Percentiles rank a stretch among this genome's conserved stretches.
Conservation (phyloP, 495 filamentous ascomycete species). For the Penicillium canescens region DNA sequence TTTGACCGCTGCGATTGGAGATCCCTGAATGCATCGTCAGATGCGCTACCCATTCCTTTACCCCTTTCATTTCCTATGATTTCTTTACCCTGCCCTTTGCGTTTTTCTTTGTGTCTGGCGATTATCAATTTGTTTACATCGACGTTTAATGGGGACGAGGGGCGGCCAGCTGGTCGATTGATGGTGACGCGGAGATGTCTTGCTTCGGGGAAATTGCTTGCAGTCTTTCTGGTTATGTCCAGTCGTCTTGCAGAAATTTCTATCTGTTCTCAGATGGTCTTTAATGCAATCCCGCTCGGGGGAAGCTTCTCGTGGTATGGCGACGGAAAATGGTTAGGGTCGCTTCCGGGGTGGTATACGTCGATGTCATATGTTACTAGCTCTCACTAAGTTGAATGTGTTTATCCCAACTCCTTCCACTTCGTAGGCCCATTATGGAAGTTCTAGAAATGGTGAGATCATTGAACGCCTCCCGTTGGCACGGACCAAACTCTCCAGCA, state of each 20-base stretch:
- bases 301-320: conserved; percentile 34
- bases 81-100: conserved; percentile 18
- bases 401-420: conserved; percentile 9
- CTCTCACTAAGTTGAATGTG: conserved; percentile 7
- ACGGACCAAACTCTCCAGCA: conserved; percentile 9
- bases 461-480: conserved; percentile 14
- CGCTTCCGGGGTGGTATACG: conserved; percentile 55
- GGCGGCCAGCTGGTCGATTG: conserved; percentile 18
- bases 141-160: conserved; percentile 32
- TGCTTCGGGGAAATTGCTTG: conserved; percentile 16
- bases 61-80: conserved; percentile 11
- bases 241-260: conserved; percentile 2
- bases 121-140: conserved; percentile 22
- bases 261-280: conserved; percentile 1
- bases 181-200: conserved; percentile 10
- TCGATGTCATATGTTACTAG: conserved; percentile 30
- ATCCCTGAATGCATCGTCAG: conserved; percentile 22
- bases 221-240: conserved; percentile 13
- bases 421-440: not conserved
- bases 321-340: conserved; percentile 53
- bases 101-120: conserved; percentile 10
- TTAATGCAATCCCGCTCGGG: conserved; percentile 8
- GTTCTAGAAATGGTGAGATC: conserved; percentile 18
- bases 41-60: conserved; percentile 17
- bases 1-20: conserved; percentile 24